Evolutionary conservation across 1,139 yeast species (phyloP).

Genomic region (Yamadazyma songkhlaensis): DNA sequence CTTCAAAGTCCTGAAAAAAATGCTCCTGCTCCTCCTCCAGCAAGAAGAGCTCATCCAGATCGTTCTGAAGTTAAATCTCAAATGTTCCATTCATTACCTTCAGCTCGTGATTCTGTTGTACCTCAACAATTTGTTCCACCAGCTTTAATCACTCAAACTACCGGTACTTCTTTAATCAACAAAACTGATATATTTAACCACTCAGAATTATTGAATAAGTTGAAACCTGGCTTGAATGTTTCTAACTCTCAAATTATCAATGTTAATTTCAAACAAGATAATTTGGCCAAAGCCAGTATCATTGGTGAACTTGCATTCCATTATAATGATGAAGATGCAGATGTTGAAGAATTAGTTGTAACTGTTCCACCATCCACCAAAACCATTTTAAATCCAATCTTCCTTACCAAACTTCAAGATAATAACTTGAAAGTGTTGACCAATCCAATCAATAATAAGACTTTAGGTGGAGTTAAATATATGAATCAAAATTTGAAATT

Average conservation of each 20-base stretch:
- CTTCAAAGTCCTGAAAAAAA: neutral
- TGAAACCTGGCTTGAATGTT: conserved; percentile 65
- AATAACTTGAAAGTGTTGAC: conserved; percentile 31
- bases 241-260: conserved; percentile 81
- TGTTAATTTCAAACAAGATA: conserved; percentile 69
- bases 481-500: conserved; percentile 35
- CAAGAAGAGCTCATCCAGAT: conserved; percentile 45
- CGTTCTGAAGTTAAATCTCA: conserved; percentile 32
- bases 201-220: conserved; percentile 42
- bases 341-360: conserved; percentile 16
- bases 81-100: conserved; percentile 46
- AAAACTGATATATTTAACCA: conserved; percentile 29
- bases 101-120: conserved; percentile 6
- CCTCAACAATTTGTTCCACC: conserved; percentile 8
- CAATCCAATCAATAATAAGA: conserved; percentile 46
- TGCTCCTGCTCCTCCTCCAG: conserved; percentile 66
- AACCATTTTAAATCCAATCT: conserved; percentile 41
- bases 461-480: conserved; percentile 75
- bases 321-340: conserved; percentile 25
- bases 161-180: conserved; percentile 32
- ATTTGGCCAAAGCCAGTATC: conserved; percentile 52
- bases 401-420: conserved; percentile 33
- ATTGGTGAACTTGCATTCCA: conserved; percentile 82
- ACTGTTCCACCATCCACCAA: conserved; percentile 32
- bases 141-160: conserved; percentile 25